Evolutionary conservation across 2,329 filamentous ascomycete genomes (phyloP), one percentile per base, ranked within the genome.

Genomic region (Fusarium heterosporum): DNA sequence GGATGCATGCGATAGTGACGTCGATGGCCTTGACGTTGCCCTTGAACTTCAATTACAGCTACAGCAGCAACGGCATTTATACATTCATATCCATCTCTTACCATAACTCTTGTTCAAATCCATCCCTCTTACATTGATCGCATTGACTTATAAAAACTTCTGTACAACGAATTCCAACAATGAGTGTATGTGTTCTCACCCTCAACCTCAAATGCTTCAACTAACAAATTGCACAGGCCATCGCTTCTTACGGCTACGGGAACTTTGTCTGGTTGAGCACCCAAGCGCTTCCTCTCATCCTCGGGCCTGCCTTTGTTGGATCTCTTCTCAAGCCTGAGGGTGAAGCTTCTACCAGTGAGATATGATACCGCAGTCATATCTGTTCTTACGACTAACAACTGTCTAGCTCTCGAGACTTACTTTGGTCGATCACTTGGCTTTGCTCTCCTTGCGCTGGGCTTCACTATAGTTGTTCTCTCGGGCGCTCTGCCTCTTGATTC

Each of bases 401-500:
- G 79, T 36, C n/a, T n/a, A 73, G 72, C 61, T 25, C 81, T 93
- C 30, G 90, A 93, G 77, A 79, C 86, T 55, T 95, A 95, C 83
- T 89, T 94, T 76, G 88, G 88, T 50, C 90, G 91, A 40, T 87
- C 85, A 28, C 84, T 93, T 2, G 92, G 90, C 65, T 81, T 94
- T 56, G 81, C 88, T 29, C 84, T 93, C 42, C 80, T 93, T 22
- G 80, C 87, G 11, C 79, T 95, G 28, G 88, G 87, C 30, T 73
- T 89, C 8, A 78, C 91, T 13, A 84, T 85, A n/a, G 78, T 93
- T 36, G 82, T 92, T 34, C 83, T 94, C 29, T 91, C 90, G 1
- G 92, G 91, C 45, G 84, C 85, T 4, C 82, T 95, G 7, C 91
- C 92, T 1, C 78, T 93, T 13, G 84, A 83, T 1, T 84, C 85